Conservation (phyloP, 208 protist genomes). For the Leishmania gerbilli region DNA sequence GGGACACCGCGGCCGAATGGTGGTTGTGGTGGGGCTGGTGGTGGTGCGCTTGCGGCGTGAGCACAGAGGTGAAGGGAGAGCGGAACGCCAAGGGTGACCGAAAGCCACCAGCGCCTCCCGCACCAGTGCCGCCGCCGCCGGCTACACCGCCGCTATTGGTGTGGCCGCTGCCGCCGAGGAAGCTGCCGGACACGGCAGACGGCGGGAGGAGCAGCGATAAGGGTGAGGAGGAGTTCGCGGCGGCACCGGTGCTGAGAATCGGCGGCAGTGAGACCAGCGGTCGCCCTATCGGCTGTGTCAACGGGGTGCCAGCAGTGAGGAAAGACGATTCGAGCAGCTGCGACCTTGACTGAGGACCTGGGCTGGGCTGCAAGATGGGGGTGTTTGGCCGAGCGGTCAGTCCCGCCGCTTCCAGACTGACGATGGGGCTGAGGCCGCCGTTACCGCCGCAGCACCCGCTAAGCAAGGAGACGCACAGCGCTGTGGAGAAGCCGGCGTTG, state of each 20-base stretch:
- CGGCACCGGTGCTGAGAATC: not conserved
- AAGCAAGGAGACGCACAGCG: not conserved
- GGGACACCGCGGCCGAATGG: not conserved
- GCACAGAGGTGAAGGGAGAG: not conserved
- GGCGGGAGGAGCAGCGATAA: not conserved
- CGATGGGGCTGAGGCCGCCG: not conserved
- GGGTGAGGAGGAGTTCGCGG: not conserved
- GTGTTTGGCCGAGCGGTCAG: not conserved
- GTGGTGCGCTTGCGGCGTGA: not conserved
- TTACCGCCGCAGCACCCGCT: not conserved
- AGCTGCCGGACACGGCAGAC: not conserved
- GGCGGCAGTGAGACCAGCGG: not conserved
- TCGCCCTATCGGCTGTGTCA: not conserved
- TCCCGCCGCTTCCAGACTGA: not conserved
- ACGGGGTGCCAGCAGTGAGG: not conserved
- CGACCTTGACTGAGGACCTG: not conserved
- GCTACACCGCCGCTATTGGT: not conserved
- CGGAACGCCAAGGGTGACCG: not conserved
- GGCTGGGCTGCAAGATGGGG: not conserved
- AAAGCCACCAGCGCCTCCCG: not conserved
- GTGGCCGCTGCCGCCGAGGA: not conserved
- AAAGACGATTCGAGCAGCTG: not conserved
- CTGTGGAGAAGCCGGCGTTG: not conserved
- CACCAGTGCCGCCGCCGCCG: not conserved
- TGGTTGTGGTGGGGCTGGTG: not conserved